Percentiles rank a stretch among this genome's conserved stretches.
Conservation (phyloP, 1,284 basidiomycete species). For the Chiua sp. region DNA sequence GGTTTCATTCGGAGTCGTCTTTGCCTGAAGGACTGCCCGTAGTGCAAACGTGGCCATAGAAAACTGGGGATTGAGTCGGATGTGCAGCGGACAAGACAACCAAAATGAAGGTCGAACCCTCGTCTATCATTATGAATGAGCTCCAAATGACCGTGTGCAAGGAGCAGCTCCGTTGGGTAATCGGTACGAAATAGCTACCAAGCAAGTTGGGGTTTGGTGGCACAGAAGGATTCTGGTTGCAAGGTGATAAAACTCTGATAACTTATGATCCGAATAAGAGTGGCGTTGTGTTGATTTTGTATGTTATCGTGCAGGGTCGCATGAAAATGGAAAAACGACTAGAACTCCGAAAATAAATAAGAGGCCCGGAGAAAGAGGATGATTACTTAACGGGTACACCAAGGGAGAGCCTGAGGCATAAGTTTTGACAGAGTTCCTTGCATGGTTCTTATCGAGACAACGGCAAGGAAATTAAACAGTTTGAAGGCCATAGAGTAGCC, state of each 20-base stretch:
- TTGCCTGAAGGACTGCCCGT: slow-evolving; percentile 8
- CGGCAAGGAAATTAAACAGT: no score
- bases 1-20: slow-evolving; percentile 10
- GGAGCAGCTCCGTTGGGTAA: slow-evolving; percentile 3
- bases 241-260: slow-evolving; percentile 25
- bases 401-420: no score
- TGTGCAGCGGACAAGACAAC: slow-evolving; percentile 10
- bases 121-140: slow-evolving; percentile 20
- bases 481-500: no score
- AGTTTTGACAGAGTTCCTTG: no score
- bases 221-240: slow-evolving; percentile 7
- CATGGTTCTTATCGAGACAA: no score
- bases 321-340: not conserved
- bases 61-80: slow-evolving; percentile 7
- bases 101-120: slow-evolving; percentile 16
- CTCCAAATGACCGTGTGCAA: slow-evolving; percentile 35
- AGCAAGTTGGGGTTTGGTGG: not conserved
- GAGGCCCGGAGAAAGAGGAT: not conserved
- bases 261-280: slow-evolving; percentile 17
- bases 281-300: not conserved
- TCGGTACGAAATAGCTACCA: slow-evolving; percentile 18
- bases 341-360: no score
- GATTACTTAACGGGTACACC: not conserved
- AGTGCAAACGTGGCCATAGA: slow-evolving; percentile 9
- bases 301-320: slow-evolving; percentile 18